Conservation (phyloP, 2,329 filamentous ascomycete genomes). For the Aspergillus ochraceoroseus region DNA sequence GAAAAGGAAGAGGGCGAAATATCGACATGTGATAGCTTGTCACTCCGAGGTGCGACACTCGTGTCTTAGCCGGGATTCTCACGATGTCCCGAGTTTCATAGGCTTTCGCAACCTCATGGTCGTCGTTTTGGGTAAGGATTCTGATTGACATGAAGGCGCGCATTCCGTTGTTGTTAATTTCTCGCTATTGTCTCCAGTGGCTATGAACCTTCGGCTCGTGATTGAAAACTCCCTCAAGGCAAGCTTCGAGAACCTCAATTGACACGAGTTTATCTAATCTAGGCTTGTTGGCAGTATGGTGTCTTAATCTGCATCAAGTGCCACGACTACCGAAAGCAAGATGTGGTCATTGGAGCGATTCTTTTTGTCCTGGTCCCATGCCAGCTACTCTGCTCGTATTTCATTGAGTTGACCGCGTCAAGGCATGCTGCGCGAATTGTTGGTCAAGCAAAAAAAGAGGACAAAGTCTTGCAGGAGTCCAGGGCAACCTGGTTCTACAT, state of each 20-base stretch:
- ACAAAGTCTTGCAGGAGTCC: slow-evolving; percentile 58
- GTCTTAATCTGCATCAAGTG: slow-evolving; percentile 88
- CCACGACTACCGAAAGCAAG: slow-evolving; percentile 77
- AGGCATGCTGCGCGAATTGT: slow-evolving; percentile 68
- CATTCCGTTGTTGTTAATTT: slow-evolving; percentile 8
- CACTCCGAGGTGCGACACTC: slow-evolving; percentile 70
- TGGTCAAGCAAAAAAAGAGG: slow-evolving; percentile 53
- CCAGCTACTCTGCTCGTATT: slow-evolving; percentile 82
- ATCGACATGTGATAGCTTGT: slow-evolving; percentile 85
- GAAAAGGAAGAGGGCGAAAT: slow-evolving; percentile 55
- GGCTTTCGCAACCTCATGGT: slow-evolving; percentile 97
- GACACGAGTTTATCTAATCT: slow-evolving; percentile 4
- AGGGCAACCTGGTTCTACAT: slow-evolving; percentile 73
- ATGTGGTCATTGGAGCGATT: slow-evolving; percentile 67
- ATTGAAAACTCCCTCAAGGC: slow-evolving; percentile 97
- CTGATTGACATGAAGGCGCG: neutral
- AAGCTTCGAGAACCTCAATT: slow-evolving; percentile 13
- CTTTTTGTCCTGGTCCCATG: slow-evolving; percentile 85
- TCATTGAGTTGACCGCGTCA: slow-evolving; percentile 81
- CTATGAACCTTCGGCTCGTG: slow-evolving; percentile 87
- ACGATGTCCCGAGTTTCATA: slow-evolving; percentile 72
- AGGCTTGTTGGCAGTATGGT: slow-evolving; percentile 64
- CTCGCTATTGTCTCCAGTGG: slow-evolving; percentile 60
- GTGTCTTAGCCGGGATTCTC: slow-evolving; percentile 78
- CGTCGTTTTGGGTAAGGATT: slow-evolving; percentile 68